Evolutionary conservation across 495 filamentous ascomycete species (phyloP).

Genomic region (Patellaria atrata): DNA sequence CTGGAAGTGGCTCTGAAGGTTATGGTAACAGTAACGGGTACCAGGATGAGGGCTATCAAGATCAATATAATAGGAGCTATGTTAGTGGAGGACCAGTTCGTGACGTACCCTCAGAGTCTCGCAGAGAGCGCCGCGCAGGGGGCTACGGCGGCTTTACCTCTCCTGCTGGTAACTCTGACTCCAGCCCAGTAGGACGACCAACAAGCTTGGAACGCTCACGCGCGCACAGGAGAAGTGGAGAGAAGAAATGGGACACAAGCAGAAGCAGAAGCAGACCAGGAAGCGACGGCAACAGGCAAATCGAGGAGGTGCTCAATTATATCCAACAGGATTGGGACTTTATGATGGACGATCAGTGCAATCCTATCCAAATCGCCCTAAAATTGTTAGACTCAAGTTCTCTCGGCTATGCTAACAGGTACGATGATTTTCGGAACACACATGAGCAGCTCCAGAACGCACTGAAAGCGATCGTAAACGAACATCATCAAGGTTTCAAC

Average conservation of each 20-base stretch:
- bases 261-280: constrained; percentile 16
- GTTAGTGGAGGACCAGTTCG: too few relatives aligned
- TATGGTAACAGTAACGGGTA: too few relatives aligned
- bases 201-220: constrained; percentile 21
- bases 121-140: constrained; percentile 23
- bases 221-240: constrained; percentile 21
- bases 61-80: too few relatives aligned
- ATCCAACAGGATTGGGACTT: constrained; percentile 84
- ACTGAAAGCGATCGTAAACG: constrained; percentile 90
- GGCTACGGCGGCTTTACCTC: constrained; percentile 29
- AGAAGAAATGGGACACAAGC: constrained; percentile 6
- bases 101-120: too few relatives aligned
- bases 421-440: constrained; percentile 65
- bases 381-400: constrained; percentile 90
- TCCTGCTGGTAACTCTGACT: constrained; percentile 8
- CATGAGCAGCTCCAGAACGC: constrained; percentile 78
- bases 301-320: constrained; percentile 46
- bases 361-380: constrained; percentile 83
- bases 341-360: constrained; percentile 73
- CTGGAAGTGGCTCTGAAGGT: too few relatives aligned
- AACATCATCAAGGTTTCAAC: constrained; percentile 98
- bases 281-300: constrained; percentile 27
- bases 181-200: constrained; percentile 14
- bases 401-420: constrained; percentile 75
- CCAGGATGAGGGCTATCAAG: too few relatives aligned